Base-by-base conservation (phyloP, 2,329 filamentous ascomycete genomes). In the Seiridium cupressi region DNA sequence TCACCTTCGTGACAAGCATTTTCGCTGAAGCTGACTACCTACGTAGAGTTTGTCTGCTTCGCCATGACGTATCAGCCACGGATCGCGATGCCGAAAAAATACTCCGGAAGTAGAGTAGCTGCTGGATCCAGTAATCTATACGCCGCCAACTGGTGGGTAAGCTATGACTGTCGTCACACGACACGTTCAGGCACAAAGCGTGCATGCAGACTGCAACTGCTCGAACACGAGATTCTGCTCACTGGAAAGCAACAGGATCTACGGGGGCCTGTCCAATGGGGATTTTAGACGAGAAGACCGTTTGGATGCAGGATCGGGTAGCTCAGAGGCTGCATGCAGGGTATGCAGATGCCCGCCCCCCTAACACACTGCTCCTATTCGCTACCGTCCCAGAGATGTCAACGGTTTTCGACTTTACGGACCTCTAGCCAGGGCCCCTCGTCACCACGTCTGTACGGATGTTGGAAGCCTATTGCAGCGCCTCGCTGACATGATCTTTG, bases 301-400 rank as follows among this genome's bases (percentile, higher is more conserved):
- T 53, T 38, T 53, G 49, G 32, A 35, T 53, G 32, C 31, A 32
- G 35, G 49, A 13, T 35, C 38, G 32, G 32, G 13, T 36, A 35
- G n/a, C 10, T 13, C 10, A 53, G n/a, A 53, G 34, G 11, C 49
- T 11, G 13, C 49, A n/a, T 53, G 49, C 49, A 53, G 18, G 18
- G 49, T n/a, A 53, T 53, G 49, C 49, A 35, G 49, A 7, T 53
- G 49, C 49, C 49, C 49, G 49, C 49, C 49, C 38, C 49, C 49
- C 49, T 18, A 53, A 1, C 9, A 35, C 32, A 18, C 35, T 36
- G 49, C 38, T 53, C 49, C 49, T 53, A 53, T 53, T 53, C 49
- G 49, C 34, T 34, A 34, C n/a, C n/a, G 49, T 13, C 13, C 49
- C 9, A 34, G 32, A 53, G 13, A 31, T 53, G 35, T 53, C 49